Conservation (phyloP, 768 basidiomycete species). For the Lentinula lateritia region DNA sequence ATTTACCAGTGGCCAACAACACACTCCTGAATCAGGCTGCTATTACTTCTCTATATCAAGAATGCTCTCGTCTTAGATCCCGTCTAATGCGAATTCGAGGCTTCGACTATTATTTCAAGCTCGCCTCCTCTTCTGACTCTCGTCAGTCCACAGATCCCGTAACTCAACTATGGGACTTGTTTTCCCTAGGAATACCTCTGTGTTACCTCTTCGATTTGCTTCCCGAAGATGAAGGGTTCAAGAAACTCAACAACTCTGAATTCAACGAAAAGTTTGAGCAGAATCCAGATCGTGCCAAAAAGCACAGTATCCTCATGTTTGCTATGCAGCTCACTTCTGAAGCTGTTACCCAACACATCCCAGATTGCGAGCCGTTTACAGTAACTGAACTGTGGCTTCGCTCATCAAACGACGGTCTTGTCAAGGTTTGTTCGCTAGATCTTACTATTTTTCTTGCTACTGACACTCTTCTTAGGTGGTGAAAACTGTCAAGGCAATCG, state of each 20-base stretch:
- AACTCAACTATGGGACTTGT: conserved; percentile 89
- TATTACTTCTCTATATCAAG: conserved; percentile 89
- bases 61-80: conserved; percentile 74
- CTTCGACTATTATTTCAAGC: conserved; percentile 65
- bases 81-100: conserved; percentile 75
- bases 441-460: neutral
- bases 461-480: conserved; percentile 55
- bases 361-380: conserved; percentile 77
- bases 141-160: conserved; percentile 89
- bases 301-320: conserved; percentile 87
- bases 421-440: conserved; percentile 60
- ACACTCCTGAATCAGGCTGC: conserved; percentile 89
- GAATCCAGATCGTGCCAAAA: conserved; percentile 79
- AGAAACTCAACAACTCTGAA: conserved; percentile 55
- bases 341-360: conserved; percentile 52
- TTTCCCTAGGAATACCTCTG: conserved; percentile 88
- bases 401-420: conserved; percentile 88
- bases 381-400: conserved; percentile 89
- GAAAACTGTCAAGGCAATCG: conserved; percentile 81
- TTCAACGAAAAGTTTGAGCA: conserved; percentile 63
- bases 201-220: conserved; percentile 96
- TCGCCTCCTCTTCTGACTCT: conserved; percentile 51
- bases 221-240: conserved; percentile 55
- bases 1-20: conserved; percentile 72
- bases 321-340: conserved; percentile 80